Evolutionary conservation across 441 rosid species (phyloP).

Genomic region (Francoa sonchifolia): DNA sequence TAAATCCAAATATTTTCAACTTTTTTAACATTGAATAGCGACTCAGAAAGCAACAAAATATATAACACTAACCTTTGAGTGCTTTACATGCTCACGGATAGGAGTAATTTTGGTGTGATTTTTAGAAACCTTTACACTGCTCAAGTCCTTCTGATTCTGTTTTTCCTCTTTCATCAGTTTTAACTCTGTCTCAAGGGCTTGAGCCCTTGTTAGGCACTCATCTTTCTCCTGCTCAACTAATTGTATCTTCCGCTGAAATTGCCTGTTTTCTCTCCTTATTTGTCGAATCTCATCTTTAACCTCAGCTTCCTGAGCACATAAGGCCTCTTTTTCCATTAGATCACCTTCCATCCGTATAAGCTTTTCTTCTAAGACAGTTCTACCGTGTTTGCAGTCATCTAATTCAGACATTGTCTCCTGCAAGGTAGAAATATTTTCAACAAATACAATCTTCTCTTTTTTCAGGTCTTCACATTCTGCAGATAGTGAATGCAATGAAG

Average conservation of each 20-base stretch:
- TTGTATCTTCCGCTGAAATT: slow-evolving; percentile 24
- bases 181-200: slow-evolving; percentile 32
- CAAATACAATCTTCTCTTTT: slow-evolving; percentile 22
- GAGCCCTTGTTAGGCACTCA: slow-evolving; percentile 16
- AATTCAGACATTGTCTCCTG: slow-evolving; percentile 24
- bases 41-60: not conserved
- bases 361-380: slow-evolving; percentile 26
- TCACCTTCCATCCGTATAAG: slow-evolving; percentile 24
- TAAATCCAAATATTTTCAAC: not conserved
- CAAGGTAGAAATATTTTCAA: slow-evolving; percentile 24
- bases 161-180: slow-evolving; percentile 24
- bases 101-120: slow-evolving; percentile 13
- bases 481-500: slow-evolving; percentile 17
- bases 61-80: slow-evolving; percentile 10
- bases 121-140: slow-evolving; percentile 8
- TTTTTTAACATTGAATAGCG: not conserved
- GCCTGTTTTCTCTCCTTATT: slow-evolving; percentile 28
- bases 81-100: slow-evolving; percentile 5
- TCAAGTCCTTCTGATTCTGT: slow-evolving; percentile 17
- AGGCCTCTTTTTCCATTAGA: slow-evolving; percentile 19
- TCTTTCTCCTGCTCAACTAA: slow-evolving; percentile 38
- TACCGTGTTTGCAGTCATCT: slow-evolving; percentile 26
- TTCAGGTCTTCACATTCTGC: slow-evolving; percentile 28
- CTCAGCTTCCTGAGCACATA: slow-evolving; percentile 21
- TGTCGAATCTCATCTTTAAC: slow-evolving; percentile 25